Conservation (phyloP, 2,329 filamentous ascomycete genomes). For the Ophiostoma australiae region DNA sequence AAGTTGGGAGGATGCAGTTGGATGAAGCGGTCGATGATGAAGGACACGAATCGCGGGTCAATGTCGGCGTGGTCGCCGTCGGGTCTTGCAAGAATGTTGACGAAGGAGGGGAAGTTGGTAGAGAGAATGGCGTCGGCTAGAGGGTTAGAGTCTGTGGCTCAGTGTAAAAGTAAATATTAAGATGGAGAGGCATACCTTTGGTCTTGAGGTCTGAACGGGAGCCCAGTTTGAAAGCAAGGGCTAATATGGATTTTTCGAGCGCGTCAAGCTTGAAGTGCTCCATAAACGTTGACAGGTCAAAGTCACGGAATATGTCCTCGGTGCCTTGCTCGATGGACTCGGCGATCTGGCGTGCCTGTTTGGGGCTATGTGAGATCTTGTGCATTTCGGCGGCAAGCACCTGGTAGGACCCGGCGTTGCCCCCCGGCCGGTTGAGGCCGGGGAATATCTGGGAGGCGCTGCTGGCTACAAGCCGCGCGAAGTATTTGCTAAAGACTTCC, state of each 20-base stretch:
- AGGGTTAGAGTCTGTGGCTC: neutral
- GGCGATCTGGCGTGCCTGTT: conserved; percentile 85
- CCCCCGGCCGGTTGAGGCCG: conserved; percentile 64
- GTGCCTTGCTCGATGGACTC: conserved; percentile 87
- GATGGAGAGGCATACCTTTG: conserved; percentile 61
- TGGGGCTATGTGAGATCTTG: conserved; percentile 73
- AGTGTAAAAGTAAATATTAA: neutral
- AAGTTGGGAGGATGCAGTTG: conserved; percentile 83
- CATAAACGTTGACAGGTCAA: conserved; percentile 92
- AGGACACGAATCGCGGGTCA: conserved; percentile 64
- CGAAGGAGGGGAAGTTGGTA: conserved; percentile 70
- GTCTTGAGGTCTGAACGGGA: conserved; percentile 75
- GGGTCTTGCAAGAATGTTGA: conserved; percentile 67
- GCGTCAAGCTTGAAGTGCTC: conserved; percentile 93
- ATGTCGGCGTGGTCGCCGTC: conserved; percentile 62
- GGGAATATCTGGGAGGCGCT: conserved; percentile 92
- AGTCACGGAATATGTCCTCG: conserved; percentile 90
- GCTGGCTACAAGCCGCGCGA: conserved; percentile 83
- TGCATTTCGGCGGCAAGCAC: conserved; percentile 78
- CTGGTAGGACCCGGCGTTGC: conserved; percentile 76
- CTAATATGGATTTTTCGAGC: conserved; percentile 79
- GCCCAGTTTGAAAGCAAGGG: conserved; percentile 81
- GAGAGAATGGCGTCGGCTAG: conserved; percentile 85
- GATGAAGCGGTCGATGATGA: conserved; percentile 79
- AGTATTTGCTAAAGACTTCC: conserved; percentile 97